Conservation (phyloP, 768 basidiomycete species). For the Mycena pura region DNA sequence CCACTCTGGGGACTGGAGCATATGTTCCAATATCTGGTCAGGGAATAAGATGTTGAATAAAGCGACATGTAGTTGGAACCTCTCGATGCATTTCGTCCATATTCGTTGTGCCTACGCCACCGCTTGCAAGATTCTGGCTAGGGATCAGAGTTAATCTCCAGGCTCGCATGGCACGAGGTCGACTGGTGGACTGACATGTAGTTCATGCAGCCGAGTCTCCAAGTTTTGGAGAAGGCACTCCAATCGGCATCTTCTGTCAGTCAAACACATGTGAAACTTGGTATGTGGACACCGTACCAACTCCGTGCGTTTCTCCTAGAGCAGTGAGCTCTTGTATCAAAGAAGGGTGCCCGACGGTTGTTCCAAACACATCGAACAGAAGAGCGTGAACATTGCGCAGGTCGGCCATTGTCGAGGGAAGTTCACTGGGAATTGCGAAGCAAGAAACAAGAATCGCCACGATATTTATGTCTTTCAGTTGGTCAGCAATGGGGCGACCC, state of each 20-base stretch:
- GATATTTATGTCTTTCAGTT: not conserved
- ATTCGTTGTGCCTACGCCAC: constrained; percentile 53
- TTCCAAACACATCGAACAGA: constrained; percentile 58
- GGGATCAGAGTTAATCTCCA: not conserved
- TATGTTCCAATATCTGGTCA: constrained; percentile 58
- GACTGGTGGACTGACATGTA: constrained; percentile 45
- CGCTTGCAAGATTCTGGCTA: constrained; percentile 52
- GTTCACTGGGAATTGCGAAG: not conserved
- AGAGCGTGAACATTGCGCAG: constrained; percentile 44
- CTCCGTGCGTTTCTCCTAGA: constrained; percentile 35
- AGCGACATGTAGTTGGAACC: constrained; percentile 34
- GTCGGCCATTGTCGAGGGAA: not conserved
- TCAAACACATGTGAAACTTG: not conserved
- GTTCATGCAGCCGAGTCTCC: constrained; percentile 58
- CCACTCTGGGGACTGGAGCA: constrained; percentile 62
- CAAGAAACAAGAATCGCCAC: not conserved
- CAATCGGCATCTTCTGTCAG: constrained; percentile 41
- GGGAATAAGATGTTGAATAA: not conserved
- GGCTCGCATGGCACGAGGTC: too few species aligned
- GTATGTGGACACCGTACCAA: too few species aligned
- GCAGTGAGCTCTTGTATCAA: constrained; percentile 39
- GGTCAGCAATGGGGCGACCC: too few species aligned
- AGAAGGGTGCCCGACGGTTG: constrained; percentile 49
- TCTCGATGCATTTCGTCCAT: constrained; percentile 63
- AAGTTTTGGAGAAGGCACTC: constrained; percentile 59